Evolutionary conservation across 2,329 filamentous ascomycete species (phyloP).

Genomic region (Penicillium olsonii): DNA sequence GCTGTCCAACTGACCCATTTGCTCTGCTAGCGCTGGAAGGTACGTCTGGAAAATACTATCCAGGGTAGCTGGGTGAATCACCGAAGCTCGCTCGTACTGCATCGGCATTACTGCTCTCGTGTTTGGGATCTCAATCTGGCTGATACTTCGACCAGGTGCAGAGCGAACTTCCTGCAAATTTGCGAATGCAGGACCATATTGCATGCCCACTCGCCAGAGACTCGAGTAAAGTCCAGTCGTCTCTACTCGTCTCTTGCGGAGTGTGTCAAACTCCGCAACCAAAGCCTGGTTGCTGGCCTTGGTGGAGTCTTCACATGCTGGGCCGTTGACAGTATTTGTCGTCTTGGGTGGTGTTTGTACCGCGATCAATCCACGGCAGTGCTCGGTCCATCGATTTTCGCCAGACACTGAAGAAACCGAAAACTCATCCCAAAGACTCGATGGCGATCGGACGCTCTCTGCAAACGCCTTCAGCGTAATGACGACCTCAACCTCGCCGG

Average conservation of each 20-base stretch:
- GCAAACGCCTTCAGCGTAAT: neutral
- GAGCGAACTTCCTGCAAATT: neutral
- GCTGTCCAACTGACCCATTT: neutral
- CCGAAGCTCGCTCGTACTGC: neutral
- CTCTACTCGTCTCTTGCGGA: neutral
- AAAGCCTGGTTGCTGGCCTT: neutral
- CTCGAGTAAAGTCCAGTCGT: neutral
- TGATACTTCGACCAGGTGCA: neutral
- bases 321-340: neutral
- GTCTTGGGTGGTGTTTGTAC: neutral
- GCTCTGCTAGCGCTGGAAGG: neutral
- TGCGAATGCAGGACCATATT: neutral
- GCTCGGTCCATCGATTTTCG: neutral
- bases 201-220: neutral
- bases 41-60: neutral
- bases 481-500: neutral
- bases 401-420: neutral
- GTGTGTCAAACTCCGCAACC: neutral
- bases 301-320: neutral
- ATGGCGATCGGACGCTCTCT: neutral
- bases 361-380: neutral
- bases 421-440: neutral
- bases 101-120: neutral
- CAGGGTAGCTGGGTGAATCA: neutral
- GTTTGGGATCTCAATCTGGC: neutral